These are phyloP conservation scores for Phytophthora pini DNA, from an alignment of 352 stramenopile species.

Conservation along the genomic window DNA sequence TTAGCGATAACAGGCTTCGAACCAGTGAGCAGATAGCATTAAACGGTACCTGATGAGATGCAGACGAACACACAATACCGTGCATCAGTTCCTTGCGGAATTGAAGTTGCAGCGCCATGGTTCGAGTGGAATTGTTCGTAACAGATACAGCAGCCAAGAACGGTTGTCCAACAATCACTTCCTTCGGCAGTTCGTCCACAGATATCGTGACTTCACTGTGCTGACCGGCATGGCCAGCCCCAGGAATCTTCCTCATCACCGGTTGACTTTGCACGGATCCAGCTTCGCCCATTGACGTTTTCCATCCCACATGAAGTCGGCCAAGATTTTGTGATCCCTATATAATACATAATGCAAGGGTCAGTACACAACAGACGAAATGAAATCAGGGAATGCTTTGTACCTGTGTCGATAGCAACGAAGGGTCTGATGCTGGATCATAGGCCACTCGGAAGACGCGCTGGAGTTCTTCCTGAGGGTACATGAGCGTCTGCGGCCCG, in stretches of 20 bases:
- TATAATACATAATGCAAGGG: not conserved
- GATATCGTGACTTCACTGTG: slow-evolving; percentile 51
- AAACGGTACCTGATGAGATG: slow-evolving; percentile 74
- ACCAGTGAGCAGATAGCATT: not conserved
- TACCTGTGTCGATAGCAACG: slow-evolving; percentile 47
- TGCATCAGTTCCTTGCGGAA: slow-evolving; percentile 75
- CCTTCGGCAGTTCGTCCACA: slow-evolving; percentile 53
- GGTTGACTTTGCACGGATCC: slow-evolving; percentile 84
- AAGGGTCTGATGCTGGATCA: slow-evolving; percentile 46
- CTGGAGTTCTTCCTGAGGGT: slow-evolving; percentile 83
- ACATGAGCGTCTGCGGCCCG: slow-evolving; percentile 60
- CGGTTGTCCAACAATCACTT: slow-evolving; percentile 54
- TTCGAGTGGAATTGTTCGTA: slow-evolving; percentile 72
- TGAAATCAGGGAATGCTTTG: not conserved
- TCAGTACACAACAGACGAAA: not conserved
- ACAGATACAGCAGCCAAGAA: slow-evolving; percentile 64
- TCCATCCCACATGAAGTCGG: slow-evolving; percentile 83
- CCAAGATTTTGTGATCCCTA: slow-evolving; percentile 73
- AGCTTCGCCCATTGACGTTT: slow-evolving; percentile 81
- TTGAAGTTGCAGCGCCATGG: slow-evolving; percentile 75
- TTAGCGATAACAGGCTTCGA: not conserved
- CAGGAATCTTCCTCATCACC: slow-evolving; percentile 64
- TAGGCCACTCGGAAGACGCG: slow-evolving; percentile 70
- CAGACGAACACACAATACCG: slow-evolving; percentile 74
- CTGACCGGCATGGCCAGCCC: slow-evolving; percentile 15